Base-by-base conservation (phyloP, 495 filamentous ascomycete genomes). In the Cryomyces antarcticus region DNA sequence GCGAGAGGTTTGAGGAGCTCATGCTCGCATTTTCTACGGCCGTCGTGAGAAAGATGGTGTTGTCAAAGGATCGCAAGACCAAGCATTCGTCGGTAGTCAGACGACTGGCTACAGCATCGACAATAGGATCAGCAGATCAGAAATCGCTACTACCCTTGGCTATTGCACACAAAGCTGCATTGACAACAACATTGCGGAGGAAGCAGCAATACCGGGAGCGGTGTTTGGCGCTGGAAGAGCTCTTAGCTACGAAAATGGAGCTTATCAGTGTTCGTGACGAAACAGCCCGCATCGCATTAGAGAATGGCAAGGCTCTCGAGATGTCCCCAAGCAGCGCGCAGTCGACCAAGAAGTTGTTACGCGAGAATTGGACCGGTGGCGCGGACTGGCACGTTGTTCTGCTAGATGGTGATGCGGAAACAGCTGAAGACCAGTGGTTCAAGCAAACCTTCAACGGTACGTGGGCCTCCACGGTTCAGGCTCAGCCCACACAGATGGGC, bases 11-110 rank as follows among this genome's bases (percentile, higher is more conserved):
- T 41, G 80, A 82, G 54, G 84, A 94, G 58, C 58, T 88, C 1
- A 66, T 93, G 7, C 71, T 77, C 7, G 68, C 71, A 0, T 92
- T 94, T 55, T 89, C 86, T 5, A 78, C 76, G 17, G 68, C 73
- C 0, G 83, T 93, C 9, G 58, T 94, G 41, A 80, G 79, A 55
- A 86, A 80, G 51, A 49, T 71, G 7, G 57, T 79, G 24, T 60
- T 66, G 0, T 63, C 67, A 46, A 56, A 52, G 51, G 64, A 50
- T 41, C 46, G 35, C 46, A 50, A 52, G 41, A 38, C 36, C 28
- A 41, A 33, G n/a, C 27, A 41, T 27, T 10, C 54, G 54, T 60
- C 51, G 6, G 55, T 71, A 29, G 77, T 75, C 4, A 64, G 74
- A 56, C 64, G 56, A 11, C 45, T 92, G n/a, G 71, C 82, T 5